Evolutionary conservation across 2,329 filamentous ascomycete species (phyloP).

Genomic region (Fusarium foetens): DNA sequence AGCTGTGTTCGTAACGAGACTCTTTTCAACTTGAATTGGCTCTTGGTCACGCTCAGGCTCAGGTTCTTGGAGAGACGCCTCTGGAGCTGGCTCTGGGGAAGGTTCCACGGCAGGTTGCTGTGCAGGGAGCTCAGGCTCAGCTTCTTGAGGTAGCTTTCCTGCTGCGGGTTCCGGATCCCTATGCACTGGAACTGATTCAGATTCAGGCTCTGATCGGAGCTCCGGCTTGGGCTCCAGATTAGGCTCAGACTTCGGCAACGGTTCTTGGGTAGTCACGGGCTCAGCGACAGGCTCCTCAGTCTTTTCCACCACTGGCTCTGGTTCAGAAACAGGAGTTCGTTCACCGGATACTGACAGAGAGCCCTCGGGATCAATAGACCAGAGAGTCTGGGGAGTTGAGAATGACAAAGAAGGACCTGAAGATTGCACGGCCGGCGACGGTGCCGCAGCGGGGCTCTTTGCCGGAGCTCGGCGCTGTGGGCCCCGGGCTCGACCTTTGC

Average conservation of each 20-base stretch:
- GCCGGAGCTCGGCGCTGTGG: conserved; percentile 79
- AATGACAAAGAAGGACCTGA: conserved; percentile 57
- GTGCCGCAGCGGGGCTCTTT: conserved; percentile 56
- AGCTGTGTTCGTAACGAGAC: conserved; percentile 54
- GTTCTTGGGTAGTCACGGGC: conserved; percentile 5
- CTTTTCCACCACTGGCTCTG: conserved; percentile 17
- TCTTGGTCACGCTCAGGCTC: conserved; percentile 3
- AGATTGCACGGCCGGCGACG: conserved; percentile 47
- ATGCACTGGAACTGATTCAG: conserved; percentile 23
- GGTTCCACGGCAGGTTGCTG: conserved; percentile 31
- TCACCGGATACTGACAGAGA: conserved; percentile 48
- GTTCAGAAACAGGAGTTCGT: conserved; percentile 20
- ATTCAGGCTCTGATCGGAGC: conserved; percentile 20
- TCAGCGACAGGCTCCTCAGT: neutral
- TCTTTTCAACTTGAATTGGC: conserved; percentile 45
- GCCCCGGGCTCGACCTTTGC: conserved; percentile 89
- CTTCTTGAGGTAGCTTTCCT: conserved; percentile 23
- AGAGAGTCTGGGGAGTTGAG: conserved; percentile 59
- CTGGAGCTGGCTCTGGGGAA: conserved; percentile 9
- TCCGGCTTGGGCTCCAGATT: conserved; percentile 24
- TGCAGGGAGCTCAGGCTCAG: conserved; percentile 16
- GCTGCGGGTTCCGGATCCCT: conserved; percentile 23
- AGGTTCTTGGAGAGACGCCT: neutral
- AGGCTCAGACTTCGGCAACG: conserved; percentile 5
- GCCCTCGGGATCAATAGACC: conserved; percentile 63